Evolutionary conservation across 805 yeast genomes (phyloP), one percentile per base, ranked within the genome.

Genomic region (Isabelozyma rhagii): DNA sequence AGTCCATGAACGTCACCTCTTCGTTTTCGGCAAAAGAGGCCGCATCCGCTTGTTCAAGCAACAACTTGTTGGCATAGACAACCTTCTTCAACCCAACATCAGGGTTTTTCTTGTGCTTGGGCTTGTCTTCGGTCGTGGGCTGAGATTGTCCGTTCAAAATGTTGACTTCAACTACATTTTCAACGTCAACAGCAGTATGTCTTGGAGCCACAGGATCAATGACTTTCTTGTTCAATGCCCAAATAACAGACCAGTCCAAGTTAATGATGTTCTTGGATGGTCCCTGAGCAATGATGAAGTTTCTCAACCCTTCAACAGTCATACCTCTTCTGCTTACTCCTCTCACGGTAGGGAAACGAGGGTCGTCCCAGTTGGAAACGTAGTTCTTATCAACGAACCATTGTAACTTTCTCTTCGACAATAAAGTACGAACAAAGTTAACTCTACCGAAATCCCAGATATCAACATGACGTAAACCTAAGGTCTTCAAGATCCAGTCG

Each of bases 281-380:
- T 63, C 99, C 99, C 77, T 94, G 98, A 46, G 96, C 81, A 54
- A 94, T 78, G 58, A 94, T 88, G 63, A 94, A 94, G 79, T 89
- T 88, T 72, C 93, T 84, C 69, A 94, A 83, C 57, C 98, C 99
- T 77, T 94, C 97, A 55, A 94, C 96, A 39, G 97, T 84, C 99
- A 94, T 94, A 78, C 99, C 99, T 78, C 99, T 88, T 80, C 99
- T 86, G 79, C 97, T 89, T 47, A 93, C 97, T 78, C 99, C 99
- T 72, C 98, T 86, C 39, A 94, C 97, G 44, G 99, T 94, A 59
- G 99, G 99, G 90, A 94, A 94, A 71, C 99, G 83, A 61, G 99
- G 99, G 71, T 94, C 99, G 66, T 94, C 97, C 99, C 99, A 94
- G 75, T 90, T 91, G 21, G 80, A 63, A 51, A 94, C 99, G 61